Evolutionary conservation across 441 rosid species (phyloP).

Genomic region (Populus tomentosa): DNA sequence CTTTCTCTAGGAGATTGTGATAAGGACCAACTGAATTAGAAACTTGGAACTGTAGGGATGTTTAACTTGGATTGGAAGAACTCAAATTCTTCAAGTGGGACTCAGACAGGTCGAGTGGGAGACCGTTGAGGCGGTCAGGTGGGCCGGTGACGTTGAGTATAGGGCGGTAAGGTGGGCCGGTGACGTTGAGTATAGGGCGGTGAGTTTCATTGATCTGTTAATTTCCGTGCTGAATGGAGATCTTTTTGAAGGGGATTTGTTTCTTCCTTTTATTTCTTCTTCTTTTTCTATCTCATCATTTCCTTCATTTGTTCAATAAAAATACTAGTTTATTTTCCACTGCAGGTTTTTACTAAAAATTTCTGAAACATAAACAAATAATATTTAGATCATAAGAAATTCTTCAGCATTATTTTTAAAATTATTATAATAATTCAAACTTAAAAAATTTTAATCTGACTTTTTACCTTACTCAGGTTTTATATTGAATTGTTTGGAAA

Average conservation of each 20-base stretch:
- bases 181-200: background rate
- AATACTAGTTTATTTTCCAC: too few relatives aligned
- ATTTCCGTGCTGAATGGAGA: background rate
- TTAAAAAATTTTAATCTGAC: too few relatives aligned
- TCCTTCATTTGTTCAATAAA: too few relatives aligned
- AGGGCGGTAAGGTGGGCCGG: constrained; percentile 3
- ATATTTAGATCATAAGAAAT: too few relatives aligned
- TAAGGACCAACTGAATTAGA: background rate
- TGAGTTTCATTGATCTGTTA: background rate
- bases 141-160: background rate
- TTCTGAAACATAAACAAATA: too few relatives aligned
- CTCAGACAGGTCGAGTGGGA: background rate
- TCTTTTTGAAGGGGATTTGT: background rate
- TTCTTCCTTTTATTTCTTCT: background rate
- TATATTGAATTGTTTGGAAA: too few relatives aligned
- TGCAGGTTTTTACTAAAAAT: too few relatives aligned
- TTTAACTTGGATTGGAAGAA: background rate
- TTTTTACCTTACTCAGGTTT: too few relatives aligned
- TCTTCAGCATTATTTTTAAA: too few relatives aligned
- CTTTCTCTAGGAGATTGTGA: background rate
- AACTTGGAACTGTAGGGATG: background rate
- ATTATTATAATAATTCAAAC: too few relatives aligned
- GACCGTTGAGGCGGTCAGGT: background rate
- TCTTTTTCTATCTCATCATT: too few relatives aligned
- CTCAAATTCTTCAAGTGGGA: background rate